Evolutionary conservation across 768 basidiomycete genomes (phyloP), one percentile per base, ranked within the genome.

Genomic region (Suillus ampliporus): DNA sequence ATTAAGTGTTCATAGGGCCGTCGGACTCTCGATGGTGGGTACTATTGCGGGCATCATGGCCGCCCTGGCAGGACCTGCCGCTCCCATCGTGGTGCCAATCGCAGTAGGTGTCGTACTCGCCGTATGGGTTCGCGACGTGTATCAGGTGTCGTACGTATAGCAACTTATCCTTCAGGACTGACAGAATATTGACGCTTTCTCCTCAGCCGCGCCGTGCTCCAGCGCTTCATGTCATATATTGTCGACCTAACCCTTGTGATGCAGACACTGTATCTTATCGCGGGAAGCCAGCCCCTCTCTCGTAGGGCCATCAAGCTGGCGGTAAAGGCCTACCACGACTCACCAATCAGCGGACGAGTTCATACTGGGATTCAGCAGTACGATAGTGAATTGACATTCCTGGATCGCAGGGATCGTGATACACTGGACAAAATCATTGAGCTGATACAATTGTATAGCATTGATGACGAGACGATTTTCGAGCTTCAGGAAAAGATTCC

Each of bases 221-320:
- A 62, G n/a, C 62, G 61, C 46, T 62, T 71, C 17, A 72, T 72
- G 61, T 64, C 64, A n/a, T 72, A 71, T 57, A 72, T 72, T 56
- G 61, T 72, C 43, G 70, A 72, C 61, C 37, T 71, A 5, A 72
- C 68, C 2, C 61, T 69, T 38, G 62, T 71, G 31, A 60, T 71
- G 63, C 68, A 71, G 38, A 66, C 50, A 19, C 50, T 72, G 19
- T 71, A 68, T 43, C 48, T 47, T 19, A 4, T 61, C 11, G 21
- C 60, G 6, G 21, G 23, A 14, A 40, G 15, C 15, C 40, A 41
- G 40, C 4, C 3, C 3, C 31, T 31, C 4, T 31, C 31, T 31
- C 31, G 4, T 31, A 31, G 31, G 31, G 31, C 31, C 31, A 38
- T 14, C 37, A 38, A 38, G 37, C 37, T 10, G 2, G 37, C 37